A percentile compares a stretch with the other conserved stretches of the same genome.
These are phyloP conservation scores for Zizania latifolia DNA, from an alignment of 176 grass and related monocot genomes.

Conservation along the genomic window DNA sequence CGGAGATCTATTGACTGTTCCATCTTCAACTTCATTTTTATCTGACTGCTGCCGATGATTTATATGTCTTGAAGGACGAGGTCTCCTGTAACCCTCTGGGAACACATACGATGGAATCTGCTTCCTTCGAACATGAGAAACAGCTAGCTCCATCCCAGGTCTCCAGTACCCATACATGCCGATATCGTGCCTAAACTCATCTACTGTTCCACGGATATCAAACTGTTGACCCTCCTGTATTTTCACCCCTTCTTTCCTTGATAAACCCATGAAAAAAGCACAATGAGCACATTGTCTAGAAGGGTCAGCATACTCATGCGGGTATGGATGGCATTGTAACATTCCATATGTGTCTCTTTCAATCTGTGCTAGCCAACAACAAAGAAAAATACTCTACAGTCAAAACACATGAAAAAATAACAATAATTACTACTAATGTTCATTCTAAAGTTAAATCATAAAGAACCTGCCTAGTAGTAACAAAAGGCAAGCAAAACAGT, in stretches of 20 bases:
- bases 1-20: slow-evolving; percentile 11
- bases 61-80: slow-evolving; percentile 39
- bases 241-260: slow-evolving; percentile 81
- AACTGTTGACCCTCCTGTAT: slow-evolving; percentile 96
- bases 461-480: not conserved
- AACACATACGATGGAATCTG: slow-evolving; percentile 85
- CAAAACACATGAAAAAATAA: slow-evolving; percentile 1
- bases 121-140: slow-evolving; percentile 91
- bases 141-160: slow-evolving; percentile 88
- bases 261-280: slow-evolving; percentile 97
- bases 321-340: slow-evolving; percentile 96
- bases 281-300: slow-evolving; percentile 76
- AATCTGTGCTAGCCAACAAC: slow-evolving; percentile 51
- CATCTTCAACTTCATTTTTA: slow-evolving; percentile 42
- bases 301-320: slow-evolving; percentile 69
- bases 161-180: slow-evolving; percentile 88
- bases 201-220: slow-evolving; percentile 94
- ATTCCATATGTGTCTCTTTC: slow-evolving; percentile 89
- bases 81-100: slow-evolving; percentile 74
- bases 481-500: not conserved
- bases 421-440: not conserved
- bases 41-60: slow-evolving; percentile 42
- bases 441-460: not conserved
- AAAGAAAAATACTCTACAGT: not conserved
- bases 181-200: slow-evolving; percentile 81